Evolutionary conservation across 148 eudicot species (phyloP), one percentile per base, ranked within the genome.

Genomic region (Cornus kousa): DNA sequence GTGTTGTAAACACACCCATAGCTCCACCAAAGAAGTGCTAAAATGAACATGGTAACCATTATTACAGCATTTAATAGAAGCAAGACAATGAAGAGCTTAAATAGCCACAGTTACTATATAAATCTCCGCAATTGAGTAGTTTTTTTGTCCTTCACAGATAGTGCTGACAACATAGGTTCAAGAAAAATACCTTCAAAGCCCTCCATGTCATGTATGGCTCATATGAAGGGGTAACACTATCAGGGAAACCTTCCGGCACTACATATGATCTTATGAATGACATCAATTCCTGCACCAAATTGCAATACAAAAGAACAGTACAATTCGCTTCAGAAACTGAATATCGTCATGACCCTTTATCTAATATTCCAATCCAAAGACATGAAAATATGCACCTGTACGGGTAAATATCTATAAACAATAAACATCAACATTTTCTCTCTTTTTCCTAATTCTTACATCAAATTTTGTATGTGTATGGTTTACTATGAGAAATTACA

Each of bases 141-240:
- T 53, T 12, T 12, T 53, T 13, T 53, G 55, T 37, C 71, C 43
- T n/a, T 5, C 33, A 40, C 28, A 1, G 23, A 76, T 12, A 62
- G 12, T 3, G 8, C 32, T 17, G 7, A 23, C 68, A 19, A 37
- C 13, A 24, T 67, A 67, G 50, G 32, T 67, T 50, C 53, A 80
- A 28, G 4, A 3, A 43, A 2, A 81, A 48, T 90, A 96, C 99
- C 97, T 96, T 96, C 65, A 96, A 73, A 68, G 99, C 99, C 85
- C 99, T 92, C 98, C 99, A 96, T 60, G 97, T 88, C 99, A 96
- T 96, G 89, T 96, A 96, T 32, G 99, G 99, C 77, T 93, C 99
- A 74, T 96, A 96, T 55, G 99, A 88, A 64, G 98, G 87, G 35
- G 90, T 80, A 73, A 96, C 99, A 73, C 97, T 96, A 79, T 92